These are phyloP conservation scores for Auriscalpium vulgare DNA, from an alignment of 768 basidiomycete genomes.

Conservation along the genomic window DNA sequence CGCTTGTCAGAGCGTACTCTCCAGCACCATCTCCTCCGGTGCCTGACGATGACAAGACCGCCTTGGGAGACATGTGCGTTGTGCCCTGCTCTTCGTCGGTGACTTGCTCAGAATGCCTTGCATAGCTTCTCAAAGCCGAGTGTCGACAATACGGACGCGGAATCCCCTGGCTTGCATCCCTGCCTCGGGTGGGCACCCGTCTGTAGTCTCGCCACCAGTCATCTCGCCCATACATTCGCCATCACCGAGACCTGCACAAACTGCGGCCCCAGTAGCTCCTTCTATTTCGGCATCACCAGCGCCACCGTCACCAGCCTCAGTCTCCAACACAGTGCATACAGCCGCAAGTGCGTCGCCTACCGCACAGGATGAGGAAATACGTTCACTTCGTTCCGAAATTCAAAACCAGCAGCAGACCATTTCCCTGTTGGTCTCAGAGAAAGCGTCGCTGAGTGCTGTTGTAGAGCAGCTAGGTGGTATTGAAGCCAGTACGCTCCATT, in stretches of 20 bases:
- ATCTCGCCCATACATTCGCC: slow-evolving; percentile 25
- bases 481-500: slow-evolving; percentile 46
- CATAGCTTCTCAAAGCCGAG: slow-evolving; percentile 33
- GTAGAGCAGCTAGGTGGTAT: slow-evolving; percentile 49
- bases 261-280: slow-evolving; percentile 18
- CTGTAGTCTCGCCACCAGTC: slow-evolving; percentile 20
- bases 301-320: slow-evolving; percentile 3
- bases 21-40: slow-evolving; percentile 16
- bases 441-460: slow-evolving; percentile 29
- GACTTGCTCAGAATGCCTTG: not conserved
- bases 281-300: slow-evolving; percentile 4
- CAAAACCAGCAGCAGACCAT: slow-evolving; percentile 69
- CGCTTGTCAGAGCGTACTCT: slow-evolving; percentile 22
- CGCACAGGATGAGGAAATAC: slow-evolving; percentile 9
- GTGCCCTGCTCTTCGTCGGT: not conserved
- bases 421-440: slow-evolving; percentile 54
- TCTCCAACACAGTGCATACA: too few species aligned
- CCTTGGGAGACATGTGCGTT: slow-evolving; percentile 61
- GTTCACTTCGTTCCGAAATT: slow-evolving; percentile 25
- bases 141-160: slow-evolving; percentile 25
- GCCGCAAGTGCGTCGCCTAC: not conserved
- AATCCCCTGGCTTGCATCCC: slow-evolving; percentile 54
- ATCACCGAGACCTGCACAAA: slow-evolving; percentile 23
- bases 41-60: slow-evolving; percentile 34
- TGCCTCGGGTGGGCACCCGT: slow-evolving; percentile 35